phyloP scores from a whole-genome alignment of 805 yeast species.

The Metschnikowia proteae region DNA sequence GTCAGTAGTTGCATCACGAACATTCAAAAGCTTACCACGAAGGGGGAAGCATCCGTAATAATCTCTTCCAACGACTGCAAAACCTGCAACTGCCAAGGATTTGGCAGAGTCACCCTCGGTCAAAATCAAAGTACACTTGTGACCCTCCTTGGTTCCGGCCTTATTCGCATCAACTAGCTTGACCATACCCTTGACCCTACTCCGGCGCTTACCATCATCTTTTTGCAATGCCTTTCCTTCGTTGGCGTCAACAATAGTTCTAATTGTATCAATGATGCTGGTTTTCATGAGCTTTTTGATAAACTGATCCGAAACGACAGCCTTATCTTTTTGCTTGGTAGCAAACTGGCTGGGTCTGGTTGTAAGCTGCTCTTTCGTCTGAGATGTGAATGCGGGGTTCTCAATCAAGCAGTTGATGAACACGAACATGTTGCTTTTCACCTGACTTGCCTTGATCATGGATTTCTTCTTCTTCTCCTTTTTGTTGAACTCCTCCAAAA shows the following conservation, averaged over 20 bases:
- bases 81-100: slow-evolving; percentile 87
- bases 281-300: slow-evolving; percentile 67
- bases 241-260: slow-evolving; percentile 81
- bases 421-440: slow-evolving; percentile 83
- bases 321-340: slow-evolving; percentile 54
- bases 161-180: slow-evolving; percentile 93
- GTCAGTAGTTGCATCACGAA: slow-evolving; percentile 95
- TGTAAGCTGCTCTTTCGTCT: slow-evolving; percentile 93
- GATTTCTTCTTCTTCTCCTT: slow-evolving; percentile 68
- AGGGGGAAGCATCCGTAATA: slow-evolving; percentile 93
- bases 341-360: slow-evolving; percentile 89
- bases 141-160: slow-evolving; percentile 92
- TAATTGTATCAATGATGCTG: slow-evolving; percentile 64
- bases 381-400: slow-evolving; percentile 96
- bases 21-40: slow-evolving; percentile 91
- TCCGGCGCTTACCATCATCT: slow-evolving; percentile 82
- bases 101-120: slow-evolving; percentile 98
- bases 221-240: slow-evolving; percentile 84
- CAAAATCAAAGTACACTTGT: slow-evolving; percentile 85
- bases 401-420: slow-evolving; percentile 90
- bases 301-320: slow-evolving; percentile 71
- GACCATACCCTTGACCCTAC: slow-evolving; percentile 81
- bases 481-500: slow-evolving; percentile 57
- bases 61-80: slow-evolving; percentile 93
- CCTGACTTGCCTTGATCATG: slow-evolving; percentile 81